Evolutionary conservation across 2,329 filamentous ascomycete genomes (phyloP).

Genomic region (Nemania abortiva): DNA sequence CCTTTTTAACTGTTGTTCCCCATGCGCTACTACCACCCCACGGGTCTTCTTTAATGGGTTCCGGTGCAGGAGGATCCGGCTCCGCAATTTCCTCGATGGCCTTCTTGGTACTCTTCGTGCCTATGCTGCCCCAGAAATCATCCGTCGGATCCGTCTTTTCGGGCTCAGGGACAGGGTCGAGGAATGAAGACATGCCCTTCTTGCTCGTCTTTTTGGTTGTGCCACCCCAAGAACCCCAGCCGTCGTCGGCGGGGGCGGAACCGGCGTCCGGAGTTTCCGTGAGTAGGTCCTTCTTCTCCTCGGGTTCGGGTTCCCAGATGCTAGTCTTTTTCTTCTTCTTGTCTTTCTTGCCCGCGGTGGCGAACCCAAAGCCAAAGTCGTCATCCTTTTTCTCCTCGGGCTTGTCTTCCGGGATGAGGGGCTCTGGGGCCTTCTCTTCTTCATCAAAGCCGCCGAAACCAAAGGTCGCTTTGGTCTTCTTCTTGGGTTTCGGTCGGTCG

Average conservation of each 20-base stretch:
- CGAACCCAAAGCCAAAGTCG: slow-evolving; percentile 45
- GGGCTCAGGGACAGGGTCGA: slow-evolving; percentile 34
- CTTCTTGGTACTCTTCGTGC: slow-evolving; percentile 50
- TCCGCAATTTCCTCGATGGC: slow-evolving; percentile 40
- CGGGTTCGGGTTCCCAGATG: slow-evolving; percentile 52
- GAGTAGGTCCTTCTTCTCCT: slow-evolving; percentile 51
- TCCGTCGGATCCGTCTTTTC: slow-evolving; percentile 41
- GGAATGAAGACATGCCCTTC: slow-evolving; percentile 51
- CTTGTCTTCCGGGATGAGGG: slow-evolving; percentile 40
- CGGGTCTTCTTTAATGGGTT: slow-evolving; percentile 37
- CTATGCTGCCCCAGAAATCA: slow-evolving; percentile 51
- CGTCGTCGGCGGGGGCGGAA: slow-evolving; percentile 47
- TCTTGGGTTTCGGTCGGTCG: slow-evolving; percentile 63
- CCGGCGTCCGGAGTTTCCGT: slow-evolving; percentile 44
- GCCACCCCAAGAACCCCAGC: slow-evolving; percentile 53
- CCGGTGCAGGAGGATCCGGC: slow-evolving; percentile 31
- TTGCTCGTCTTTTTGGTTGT: slow-evolving; percentile 53
- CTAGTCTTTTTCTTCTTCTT: slow-evolving; percentile 58
- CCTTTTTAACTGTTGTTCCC: slow-evolving; percentile 34
- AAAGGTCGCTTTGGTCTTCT: slow-evolving; percentile 60
- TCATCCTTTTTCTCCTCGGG: slow-evolving; percentile 51
- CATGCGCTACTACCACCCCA: slow-evolving; percentile 27
- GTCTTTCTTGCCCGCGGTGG: slow-evolving; percentile 41
- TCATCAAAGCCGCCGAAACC: slow-evolving; percentile 60
- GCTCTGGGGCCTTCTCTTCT: slow-evolving; percentile 52